Percentiles rank a stretch among this genome's conserved stretches.
Evolutionary conservation across 768 basidiomycete species (phyloP).

Genomic region (Kwoniella sp.): DNA sequence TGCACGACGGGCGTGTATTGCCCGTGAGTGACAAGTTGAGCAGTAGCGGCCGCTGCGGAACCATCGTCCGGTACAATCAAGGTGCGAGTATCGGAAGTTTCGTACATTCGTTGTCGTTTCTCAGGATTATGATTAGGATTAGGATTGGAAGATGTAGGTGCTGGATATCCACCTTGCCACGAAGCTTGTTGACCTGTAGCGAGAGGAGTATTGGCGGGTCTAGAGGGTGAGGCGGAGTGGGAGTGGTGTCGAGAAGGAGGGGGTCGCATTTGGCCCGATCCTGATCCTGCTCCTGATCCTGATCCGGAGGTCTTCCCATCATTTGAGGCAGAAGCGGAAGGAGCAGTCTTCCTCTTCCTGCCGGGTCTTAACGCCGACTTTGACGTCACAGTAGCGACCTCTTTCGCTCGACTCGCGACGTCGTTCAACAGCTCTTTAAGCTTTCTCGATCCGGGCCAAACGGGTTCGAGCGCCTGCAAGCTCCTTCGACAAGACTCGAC

Average conservation of each 20-base stretch:
- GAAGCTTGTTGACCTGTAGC: background rate
- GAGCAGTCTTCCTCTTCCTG: conserved; percentile 25
- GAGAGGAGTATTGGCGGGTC: background rate
- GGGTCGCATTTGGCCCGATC: conserved; percentile 11
- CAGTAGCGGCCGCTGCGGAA: background rate
- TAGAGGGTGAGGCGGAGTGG: conserved; percentile 7
- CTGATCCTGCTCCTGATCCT: background rate
- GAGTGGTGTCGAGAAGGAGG: conserved; percentile 12
- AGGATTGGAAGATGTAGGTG: no score
- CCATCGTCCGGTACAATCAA: conserved; percentile 10
- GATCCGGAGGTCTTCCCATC: background rate
- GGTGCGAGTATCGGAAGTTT: conserved; percentile 46
- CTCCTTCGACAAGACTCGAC: conserved; percentile 39
- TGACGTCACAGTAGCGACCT: conserved; percentile 19
- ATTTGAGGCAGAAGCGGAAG: background rate
- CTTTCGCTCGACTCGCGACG: conserved; percentile 39
- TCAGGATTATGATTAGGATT: conserved; percentile 7
- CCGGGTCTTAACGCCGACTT: background rate
- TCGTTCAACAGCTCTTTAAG: conserved; percentile 48
- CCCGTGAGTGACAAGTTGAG: no score
- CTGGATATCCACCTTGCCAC: conserved; percentile 5
- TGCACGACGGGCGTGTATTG: background rate
- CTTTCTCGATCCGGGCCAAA: conserved; percentile 50
- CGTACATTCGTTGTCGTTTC: conserved; percentile 31
- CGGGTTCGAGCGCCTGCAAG: conserved; percentile 44